Base-by-base conservation (phyloP, 177 flowering plant genomes). In the Vitis hybrid region DNA sequence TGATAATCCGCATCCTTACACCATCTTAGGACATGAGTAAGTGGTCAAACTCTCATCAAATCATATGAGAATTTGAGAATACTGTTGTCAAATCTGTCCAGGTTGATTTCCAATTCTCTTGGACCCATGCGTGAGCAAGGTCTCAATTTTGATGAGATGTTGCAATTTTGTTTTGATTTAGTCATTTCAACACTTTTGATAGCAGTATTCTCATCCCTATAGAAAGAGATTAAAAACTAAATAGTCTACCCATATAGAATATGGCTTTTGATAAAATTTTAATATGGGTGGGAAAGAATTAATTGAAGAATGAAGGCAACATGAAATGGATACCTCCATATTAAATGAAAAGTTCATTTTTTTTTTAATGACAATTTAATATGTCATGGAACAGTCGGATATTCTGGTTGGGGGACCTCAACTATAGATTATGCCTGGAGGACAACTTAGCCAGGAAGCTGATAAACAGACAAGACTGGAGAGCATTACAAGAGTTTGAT, bases 371-470 rank as follows among this genome's bases (percentile, higher is more conserved):
- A 51, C 3, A 40, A 5, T 27, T 19, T 68, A 24, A 63, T 69
- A 4, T 62, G 58, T 32, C 75, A 67, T 79, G 69, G 66, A 72
- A 70, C 90, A 91, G 96, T 65, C 85, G 69, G 56, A 87, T 91
- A 82, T 89, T 91, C 75, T 89, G 90, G 90, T 84, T 89, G 11
- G 93, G 93, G 58, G 96, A 91, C 78, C 93, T 89, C 69, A 91
- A 91, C 81, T 89, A 91, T 65, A 87, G 93, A 68, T 62, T 90
- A 56, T 77, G 64, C 75, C 68, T 86, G 80, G 88, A 84, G 67
- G 90, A 88, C 77, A 70, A 67, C 59, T 75, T 81, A 50, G 81
- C 85, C 14, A 70, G 85, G 70, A 27, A 68, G 62, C 81, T 88
- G 56, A 82, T 91, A 73, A 79, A 70, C 50, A 77, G 77, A 66